Percentiles rank a stretch among this genome's conserved stretches.
These are phyloP conservation scores for Limnanthes douglasii DNA, from an alignment of 345 rosid species.

Conservation along the genomic window DNA sequence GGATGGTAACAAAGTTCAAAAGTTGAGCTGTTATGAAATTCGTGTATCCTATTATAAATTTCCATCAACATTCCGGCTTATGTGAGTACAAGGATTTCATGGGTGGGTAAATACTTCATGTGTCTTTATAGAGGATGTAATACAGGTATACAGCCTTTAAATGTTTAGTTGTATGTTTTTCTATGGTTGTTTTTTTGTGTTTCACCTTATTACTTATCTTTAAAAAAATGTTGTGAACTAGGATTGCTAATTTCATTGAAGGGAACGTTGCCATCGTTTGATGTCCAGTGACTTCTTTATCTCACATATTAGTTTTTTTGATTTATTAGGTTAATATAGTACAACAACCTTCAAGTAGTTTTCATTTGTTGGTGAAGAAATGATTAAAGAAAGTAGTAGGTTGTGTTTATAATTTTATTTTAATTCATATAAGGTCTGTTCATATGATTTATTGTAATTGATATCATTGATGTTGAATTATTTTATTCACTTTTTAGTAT, in stretches of 20 bases:
- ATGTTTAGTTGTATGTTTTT: too few species aligned
- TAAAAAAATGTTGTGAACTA: too few species aligned
- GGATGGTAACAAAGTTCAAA: too few species aligned
- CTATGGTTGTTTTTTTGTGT: too few species aligned
- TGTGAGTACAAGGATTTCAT: constrained; percentile 63
- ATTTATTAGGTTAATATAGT: neutral
- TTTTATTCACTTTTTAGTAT: constrained; percentile 4
- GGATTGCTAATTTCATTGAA: too few species aligned
- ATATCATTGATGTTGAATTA: neutral
- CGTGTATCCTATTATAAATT: constrained; percentile 23
- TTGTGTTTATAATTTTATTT: neutral
- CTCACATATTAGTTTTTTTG: neutral
- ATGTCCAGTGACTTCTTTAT: constrained; percentile 25
- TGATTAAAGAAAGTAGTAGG: too few species aligned
- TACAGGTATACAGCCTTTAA: constrained; percentile 45
- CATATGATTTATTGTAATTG: neutral
- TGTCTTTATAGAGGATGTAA: constrained; percentile 73
- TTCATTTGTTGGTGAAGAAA: too few species aligned
- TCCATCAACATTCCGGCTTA: constrained; percentile 42
- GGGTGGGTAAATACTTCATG: constrained; percentile 78
- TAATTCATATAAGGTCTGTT: constrained; percentile 1
- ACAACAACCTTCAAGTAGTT: neutral
- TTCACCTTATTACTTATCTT: too few species aligned
- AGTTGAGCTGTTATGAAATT: constrained; percentile 19
- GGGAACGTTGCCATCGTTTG: constrained; percentile 70